phyloP scores from a whole-genome alignment of 2,329 filamentous ascomycete genomes.

The Paraphoma chrysanthemicola region DNA sequence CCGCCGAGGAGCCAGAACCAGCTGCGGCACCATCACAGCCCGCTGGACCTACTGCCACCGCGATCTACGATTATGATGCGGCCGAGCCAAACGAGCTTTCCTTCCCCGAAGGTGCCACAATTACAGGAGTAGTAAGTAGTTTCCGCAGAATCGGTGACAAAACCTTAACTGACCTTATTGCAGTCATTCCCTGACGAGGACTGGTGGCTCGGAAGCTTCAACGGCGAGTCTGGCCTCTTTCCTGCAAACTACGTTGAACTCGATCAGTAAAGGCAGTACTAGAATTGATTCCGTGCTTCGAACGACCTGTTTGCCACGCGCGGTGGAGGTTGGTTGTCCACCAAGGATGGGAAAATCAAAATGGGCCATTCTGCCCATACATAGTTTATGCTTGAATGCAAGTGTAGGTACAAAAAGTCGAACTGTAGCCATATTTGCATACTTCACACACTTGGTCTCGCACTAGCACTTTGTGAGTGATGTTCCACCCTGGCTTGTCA shows the following conservation, averaged over 20 bases:
- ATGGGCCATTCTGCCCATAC: no score
- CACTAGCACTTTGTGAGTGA: no score
- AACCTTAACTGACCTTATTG: slow-evolving; percentile 32
- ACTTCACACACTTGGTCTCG: no score
- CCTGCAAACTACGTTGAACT: slow-evolving; percentile 60
- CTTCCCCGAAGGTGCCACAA: slow-evolving; percentile 87
- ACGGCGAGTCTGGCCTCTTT: slow-evolving; percentile 84
- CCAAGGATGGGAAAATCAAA: no score
- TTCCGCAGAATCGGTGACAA: not conserved
- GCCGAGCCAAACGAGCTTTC: slow-evolving; percentile 88
- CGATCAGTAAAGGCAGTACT: slow-evolving; percentile 44
- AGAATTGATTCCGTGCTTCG: no score
- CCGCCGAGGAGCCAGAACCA: slow-evolving; percentile 46
- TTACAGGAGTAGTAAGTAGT: slow-evolving; percentile 75
- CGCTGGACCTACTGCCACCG: slow-evolving; percentile 75
- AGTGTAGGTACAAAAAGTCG: no score
- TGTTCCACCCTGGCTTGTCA: no score
- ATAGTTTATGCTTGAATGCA: no score
- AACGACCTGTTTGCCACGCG: no score
- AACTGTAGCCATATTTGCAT: no score
- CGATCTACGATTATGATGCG: slow-evolving; percentile 94
- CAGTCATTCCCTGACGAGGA: slow-evolving; percentile 97
- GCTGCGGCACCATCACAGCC: slow-evolving; percentile 39
- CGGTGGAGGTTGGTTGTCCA: no score
- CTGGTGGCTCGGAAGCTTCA: slow-evolving; percentile 94